Percentiles rank a stretch among this genome's conserved stretches.
These are phyloP conservation scores for Aleurites moluccanus DNA, from an alignment of 441 rosid species.

Conservation along the genomic window DNA sequence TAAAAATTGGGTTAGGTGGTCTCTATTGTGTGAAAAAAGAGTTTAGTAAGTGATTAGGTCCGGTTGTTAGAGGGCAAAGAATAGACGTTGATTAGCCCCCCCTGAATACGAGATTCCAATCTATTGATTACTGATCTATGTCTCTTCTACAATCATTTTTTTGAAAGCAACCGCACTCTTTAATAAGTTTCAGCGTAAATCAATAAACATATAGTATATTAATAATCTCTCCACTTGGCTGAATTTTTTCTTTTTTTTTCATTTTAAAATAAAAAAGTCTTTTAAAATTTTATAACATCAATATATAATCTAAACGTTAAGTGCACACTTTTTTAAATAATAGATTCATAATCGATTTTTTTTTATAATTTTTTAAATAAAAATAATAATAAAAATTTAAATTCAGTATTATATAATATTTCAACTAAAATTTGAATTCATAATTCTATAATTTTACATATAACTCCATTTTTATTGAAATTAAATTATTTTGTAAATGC, in stretches of 20 bases:
- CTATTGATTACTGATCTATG: neutral
- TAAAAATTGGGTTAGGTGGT: neutral
- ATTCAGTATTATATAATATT: too few relatives aligned
- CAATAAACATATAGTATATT: neutral
- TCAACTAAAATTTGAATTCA: too few relatives aligned
- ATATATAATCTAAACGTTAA: too few relatives aligned
- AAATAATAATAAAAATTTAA: too few relatives aligned
- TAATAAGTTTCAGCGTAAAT: neutral
- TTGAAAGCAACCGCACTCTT: neutral
- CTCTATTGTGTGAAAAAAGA: neutral
- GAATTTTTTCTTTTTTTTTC: neutral
- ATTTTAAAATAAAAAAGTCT: too few relatives aligned
- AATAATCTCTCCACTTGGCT: neutral
- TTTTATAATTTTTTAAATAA: too few relatives aligned
- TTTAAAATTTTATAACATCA: neutral
- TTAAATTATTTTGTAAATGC: too few relatives aligned
- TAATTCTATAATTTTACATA: too few relatives aligned
- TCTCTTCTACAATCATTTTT: slow-evolving; percentile 1
- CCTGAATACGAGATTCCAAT: neutral
- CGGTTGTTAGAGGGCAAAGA: slow-evolving; percentile 2
- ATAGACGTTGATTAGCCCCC: neutral
- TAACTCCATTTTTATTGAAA: too few relatives aligned
- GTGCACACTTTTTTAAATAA: too few relatives aligned
- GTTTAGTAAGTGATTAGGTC: neutral
- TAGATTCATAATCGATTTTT: too few relatives aligned